These are phyloP conservation scores for Schwanniomyces occidentalis DNA, from an alignment of 805 yeast species.

Conservation along the genomic window DNA sequence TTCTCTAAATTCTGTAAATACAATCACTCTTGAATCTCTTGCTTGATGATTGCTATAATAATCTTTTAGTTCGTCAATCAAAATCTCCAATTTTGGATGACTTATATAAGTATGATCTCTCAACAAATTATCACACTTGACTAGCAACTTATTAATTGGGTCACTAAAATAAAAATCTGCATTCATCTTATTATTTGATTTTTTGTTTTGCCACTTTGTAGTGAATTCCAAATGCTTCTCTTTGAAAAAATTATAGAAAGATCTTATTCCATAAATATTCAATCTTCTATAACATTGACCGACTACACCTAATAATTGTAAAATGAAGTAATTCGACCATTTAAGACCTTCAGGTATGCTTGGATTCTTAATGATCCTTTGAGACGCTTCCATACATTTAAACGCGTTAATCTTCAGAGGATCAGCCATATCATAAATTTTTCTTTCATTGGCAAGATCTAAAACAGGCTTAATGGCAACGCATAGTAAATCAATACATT, in stretches of 20 bases:
- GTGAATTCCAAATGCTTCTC: constrained; percentile 60
- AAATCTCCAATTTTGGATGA: constrained; percentile 71
- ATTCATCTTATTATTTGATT: constrained; percentile 63
- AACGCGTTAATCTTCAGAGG: constrained; percentile 71
- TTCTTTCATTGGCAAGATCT: constrained; percentile 60
- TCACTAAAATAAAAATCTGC: constrained; percentile 61
- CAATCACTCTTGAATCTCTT: constrained; percentile 69
- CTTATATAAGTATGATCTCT: constrained; percentile 32
- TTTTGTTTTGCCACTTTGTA: constrained; percentile 54
- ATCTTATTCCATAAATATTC: constrained; percentile 77
- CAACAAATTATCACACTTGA: constrained; percentile 45
- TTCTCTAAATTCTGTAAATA: constrained; percentile 86
- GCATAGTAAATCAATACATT: constrained; percentile 55
- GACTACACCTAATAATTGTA: constrained; percentile 64
- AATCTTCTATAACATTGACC: constrained; percentile 72
- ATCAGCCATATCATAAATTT: constrained; percentile 63
- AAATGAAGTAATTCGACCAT: constrained; percentile 66
- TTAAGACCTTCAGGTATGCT: constrained; percentile 65
- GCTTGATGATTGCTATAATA: constrained; percentile 50
- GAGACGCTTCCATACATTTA: constrained; percentile 67
- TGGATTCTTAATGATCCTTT: constrained; percentile 53
- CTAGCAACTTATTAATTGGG: constrained; percentile 45
- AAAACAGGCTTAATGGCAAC: constrained; percentile 68
- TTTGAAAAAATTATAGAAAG: constrained; percentile 68
- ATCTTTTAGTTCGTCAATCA: constrained; percentile 54